Conservation (phyloP, 176 grass and related monocot species). For the Oryza punctata region DNA sequence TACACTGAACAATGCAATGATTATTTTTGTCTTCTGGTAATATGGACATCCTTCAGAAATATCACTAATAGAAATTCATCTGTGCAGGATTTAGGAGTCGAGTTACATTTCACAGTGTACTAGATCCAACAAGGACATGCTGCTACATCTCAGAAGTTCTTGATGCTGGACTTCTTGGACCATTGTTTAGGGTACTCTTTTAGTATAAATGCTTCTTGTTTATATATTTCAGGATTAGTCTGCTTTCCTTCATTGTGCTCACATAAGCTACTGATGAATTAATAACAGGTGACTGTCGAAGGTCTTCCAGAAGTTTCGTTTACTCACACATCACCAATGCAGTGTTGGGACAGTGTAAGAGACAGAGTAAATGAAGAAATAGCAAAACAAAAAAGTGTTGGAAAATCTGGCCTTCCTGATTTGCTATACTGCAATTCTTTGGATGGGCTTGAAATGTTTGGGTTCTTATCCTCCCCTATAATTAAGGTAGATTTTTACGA, state of each 20-base stretch:
- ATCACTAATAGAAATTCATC: constrained; percentile 33
- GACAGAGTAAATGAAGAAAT: constrained; percentile 66
- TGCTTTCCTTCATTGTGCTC: constrained; percentile 29
- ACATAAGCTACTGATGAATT: constrained; percentile 4
- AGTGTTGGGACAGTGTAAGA: constrained; percentile 70
- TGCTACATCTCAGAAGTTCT: constrained; percentile 82
- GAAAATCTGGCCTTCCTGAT: constrained; percentile 44
- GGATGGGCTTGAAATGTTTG: constrained; percentile 86
- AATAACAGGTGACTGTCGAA: constrained; percentile 58
- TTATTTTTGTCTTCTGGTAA: constrained; percentile 11
- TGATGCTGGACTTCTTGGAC: constrained; percentile 69
- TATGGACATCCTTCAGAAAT: not conserved
- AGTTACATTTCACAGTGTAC: constrained; percentile 59
- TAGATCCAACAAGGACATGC: constrained; percentile 64
- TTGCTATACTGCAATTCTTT: constrained; percentile 39
- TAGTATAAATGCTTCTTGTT: constrained; percentile 6
- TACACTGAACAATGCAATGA: constrained; percentile 25
- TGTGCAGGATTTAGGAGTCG: constrained; percentile 80
- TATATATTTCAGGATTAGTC: not conserved
- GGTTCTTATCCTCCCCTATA: constrained; percentile 64
- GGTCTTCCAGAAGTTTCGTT: constrained; percentile 56
- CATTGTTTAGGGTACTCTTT: constrained; percentile 69
- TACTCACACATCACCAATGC: constrained; percentile 46
- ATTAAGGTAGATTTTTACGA: constrained; percentile 51
- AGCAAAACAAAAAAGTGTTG: constrained; percentile 37